These are phyloP conservation scores for Coemansia sp. DNA, from an alignment of 192 early-diverging fungal genomes.

Conservation along the genomic window DNA sequence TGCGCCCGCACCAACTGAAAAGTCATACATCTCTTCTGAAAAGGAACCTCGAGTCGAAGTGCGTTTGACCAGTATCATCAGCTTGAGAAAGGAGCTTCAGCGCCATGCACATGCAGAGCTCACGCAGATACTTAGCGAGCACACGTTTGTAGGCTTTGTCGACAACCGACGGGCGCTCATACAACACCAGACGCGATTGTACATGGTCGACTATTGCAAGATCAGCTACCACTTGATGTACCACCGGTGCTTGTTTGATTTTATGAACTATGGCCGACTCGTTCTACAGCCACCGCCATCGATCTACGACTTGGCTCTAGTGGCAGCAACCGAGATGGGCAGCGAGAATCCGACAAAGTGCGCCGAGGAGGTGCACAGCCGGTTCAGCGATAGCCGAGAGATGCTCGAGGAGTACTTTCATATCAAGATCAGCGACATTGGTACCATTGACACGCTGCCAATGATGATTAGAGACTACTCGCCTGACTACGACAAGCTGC, in stretches of 20 bases:
- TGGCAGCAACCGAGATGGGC: conserved; percentile 58
- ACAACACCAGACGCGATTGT: conserved; percentile 85
- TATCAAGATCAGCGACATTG: conserved; percentile 65
- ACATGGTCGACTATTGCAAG: conserved; percentile 78
- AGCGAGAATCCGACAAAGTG: conserved; percentile 26
- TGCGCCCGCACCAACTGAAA: conserved; percentile 3
- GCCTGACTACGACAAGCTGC: conserved; percentile 84
- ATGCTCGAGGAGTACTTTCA: conserved; percentile 94
- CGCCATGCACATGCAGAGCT: conserved; percentile 57
- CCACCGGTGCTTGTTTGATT: conserved; percentile 77
- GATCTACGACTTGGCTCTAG: conserved; percentile 67
- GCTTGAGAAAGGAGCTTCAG: conserved; percentile 74
- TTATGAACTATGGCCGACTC: conserved; percentile 87
- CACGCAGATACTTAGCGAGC: conserved; percentile 75
- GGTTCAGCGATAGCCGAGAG: conserved; percentile 55
- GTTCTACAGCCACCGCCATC: conserved; percentile 63
- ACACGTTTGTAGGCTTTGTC: conserved; percentile 88
- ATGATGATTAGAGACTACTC: conserved; percentile 79
- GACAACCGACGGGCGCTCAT: conserved; percentile 80
- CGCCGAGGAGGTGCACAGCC: conserved; percentile 19
- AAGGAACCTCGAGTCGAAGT: conserved; percentile 68
- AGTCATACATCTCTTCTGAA: conserved; percentile 26
- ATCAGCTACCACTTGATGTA: conserved; percentile 88
- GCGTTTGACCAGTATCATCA: conserved; percentile 75
- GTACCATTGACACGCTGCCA: conserved; percentile 71